Evolutionary conservation across 1,284 basidiomycete species (phyloP), one percentile per base, ranked within the genome.

Genomic region (Rhizoctonia solani): DNA sequence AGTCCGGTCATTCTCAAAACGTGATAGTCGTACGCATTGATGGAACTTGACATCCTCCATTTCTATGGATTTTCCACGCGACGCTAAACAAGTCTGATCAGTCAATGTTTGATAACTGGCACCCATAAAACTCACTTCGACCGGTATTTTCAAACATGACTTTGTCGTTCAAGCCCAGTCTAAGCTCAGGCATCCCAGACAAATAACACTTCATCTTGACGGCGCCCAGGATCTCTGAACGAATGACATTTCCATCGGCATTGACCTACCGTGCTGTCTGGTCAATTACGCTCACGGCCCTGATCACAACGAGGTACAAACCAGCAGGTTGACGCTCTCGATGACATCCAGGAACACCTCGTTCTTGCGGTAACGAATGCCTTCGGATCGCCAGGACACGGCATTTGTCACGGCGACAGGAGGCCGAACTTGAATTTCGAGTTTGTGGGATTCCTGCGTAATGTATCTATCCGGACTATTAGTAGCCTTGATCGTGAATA

Each of bases 21-120:
- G 87, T 5, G 95, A 92, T n/a, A 99, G 83, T n/a, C 97, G 92
- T 14, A 99, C 97, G 76, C 97, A 99, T 82, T 99, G 97, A 77
- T 99, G 97, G 81, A 99, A 99, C 77, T 98, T 98, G 80, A 98
- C 94, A 75, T 99, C 97, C 78, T 99, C 97, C 93, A 99, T 98
- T 79, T 99, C 97, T 74, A 99, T 97, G 2, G 95, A 89, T 78
- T 99, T 99, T 4, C 97, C 97, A 21, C 96, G 86, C 1, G 96
- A 90, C 29, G 95, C 93, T 93, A 75, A 25, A 9, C 54, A 8
- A 32, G n/a, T n/a, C n/a, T 30, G 44, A 61, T 30, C 66, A 68
- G 50, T 37, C 11, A 25, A 41, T 29, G 53, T 41, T 25, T 8
- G 42, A 68, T 52, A 44, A 29, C 41, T 63, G 30, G 49, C 11